These are phyloP conservation scores for Cenchrus americanus DNA, from an alignment of 176 grass and related monocot species.

Conservation along the genomic window DNA sequence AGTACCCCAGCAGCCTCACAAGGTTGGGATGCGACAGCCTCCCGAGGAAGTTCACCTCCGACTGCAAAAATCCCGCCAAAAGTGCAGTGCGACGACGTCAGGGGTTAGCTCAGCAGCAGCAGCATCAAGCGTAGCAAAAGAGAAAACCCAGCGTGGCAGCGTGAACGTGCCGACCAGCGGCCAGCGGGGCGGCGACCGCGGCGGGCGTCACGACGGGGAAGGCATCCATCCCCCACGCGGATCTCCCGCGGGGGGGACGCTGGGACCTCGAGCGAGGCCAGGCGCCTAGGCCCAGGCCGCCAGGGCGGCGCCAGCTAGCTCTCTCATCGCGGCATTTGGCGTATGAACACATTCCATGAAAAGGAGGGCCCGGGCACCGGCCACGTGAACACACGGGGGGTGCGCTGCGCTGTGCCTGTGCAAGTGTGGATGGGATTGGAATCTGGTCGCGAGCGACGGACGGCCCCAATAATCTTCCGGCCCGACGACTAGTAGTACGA, in stretches of 20 bases:
- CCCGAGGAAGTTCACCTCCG: constrained; percentile 74
- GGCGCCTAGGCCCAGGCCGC: not conserved
- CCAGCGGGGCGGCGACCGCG: not conserved
- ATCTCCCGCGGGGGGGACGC: not conserved
- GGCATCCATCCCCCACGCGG: not conserved
- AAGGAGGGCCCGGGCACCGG: constrained; percentile 24
- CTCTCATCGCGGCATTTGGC: not conserved
- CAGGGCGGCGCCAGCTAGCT: not conserved
- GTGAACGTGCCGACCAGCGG: not conserved
- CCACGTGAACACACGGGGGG: constrained; percentile 41
- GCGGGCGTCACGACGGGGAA: not conserved
- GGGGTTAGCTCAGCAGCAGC: not conserved
- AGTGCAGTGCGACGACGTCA: not conserved
- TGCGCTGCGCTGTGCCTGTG: not conserved
- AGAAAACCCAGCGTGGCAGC: not conserved
- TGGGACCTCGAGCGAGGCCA: not conserved
- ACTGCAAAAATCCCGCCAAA: constrained; percentile 41
- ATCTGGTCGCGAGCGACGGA: not conserved
- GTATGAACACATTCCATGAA: constrained; percentile 39
- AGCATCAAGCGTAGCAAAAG: not conserved
- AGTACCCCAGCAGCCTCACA: constrained; percentile 78
- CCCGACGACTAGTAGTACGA: not conserved
- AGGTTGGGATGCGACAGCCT: constrained; percentile 80
- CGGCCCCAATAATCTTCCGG: not conserved
- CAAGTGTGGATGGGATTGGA: not conserved